These are phyloP conservation scores for Phanerodontia chrysosporium DNA, from an alignment of 768 basidiomycete genomes.

Conservation along the genomic window DNA sequence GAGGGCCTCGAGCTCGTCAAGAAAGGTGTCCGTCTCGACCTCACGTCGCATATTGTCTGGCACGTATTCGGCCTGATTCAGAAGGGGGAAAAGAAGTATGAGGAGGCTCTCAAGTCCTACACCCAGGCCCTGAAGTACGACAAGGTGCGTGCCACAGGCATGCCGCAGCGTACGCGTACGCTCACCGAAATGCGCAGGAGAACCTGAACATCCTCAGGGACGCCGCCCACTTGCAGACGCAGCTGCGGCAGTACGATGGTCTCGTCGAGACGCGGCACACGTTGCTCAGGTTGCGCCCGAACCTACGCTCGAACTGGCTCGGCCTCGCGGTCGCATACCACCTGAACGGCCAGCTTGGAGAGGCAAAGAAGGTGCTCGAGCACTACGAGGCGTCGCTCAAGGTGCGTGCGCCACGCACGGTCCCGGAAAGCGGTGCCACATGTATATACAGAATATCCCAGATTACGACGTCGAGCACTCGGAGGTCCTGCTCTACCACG, in stretches of 20 bases:
- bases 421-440: constrained; percentile 6
- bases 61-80: constrained; percentile 96
- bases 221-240: constrained; percentile 83
- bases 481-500: constrained; percentile 76
- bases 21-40: constrained; percentile 76
- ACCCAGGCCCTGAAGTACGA: constrained; percentile 85
- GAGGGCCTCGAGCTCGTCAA: constrained; percentile 82
- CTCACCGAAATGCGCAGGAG: constrained; percentile 50
- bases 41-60: constrained; percentile 94
- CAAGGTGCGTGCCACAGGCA: constrained; percentile 51
- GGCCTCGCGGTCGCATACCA: constrained; percentile 86
- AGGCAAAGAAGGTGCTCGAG: constrained; percentile 70
- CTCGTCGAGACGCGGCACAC: constrained; percentile 80
- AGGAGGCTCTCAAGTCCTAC: constrained; percentile 91
- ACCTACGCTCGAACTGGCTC: constrained; percentile 85
- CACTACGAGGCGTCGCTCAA: constrained; percentile 70
- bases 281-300: constrained; percentile 76
- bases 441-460: constrained; percentile 57
- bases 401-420: constrained; percentile 35
- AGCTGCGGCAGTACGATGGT: constrained; percentile 73
- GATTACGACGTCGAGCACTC: constrained; percentile 79
- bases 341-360: constrained; percentile 67
- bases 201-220: constrained; percentile 93
- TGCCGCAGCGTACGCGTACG: neutral
- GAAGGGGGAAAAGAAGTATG: constrained; percentile 92